Evolutionary conservation across 225 moss, liverwort and hornwort genomes (phyloP), one percentile per base, ranked within the genome.

Genomic region (Takakia lepidozioides): DNA sequence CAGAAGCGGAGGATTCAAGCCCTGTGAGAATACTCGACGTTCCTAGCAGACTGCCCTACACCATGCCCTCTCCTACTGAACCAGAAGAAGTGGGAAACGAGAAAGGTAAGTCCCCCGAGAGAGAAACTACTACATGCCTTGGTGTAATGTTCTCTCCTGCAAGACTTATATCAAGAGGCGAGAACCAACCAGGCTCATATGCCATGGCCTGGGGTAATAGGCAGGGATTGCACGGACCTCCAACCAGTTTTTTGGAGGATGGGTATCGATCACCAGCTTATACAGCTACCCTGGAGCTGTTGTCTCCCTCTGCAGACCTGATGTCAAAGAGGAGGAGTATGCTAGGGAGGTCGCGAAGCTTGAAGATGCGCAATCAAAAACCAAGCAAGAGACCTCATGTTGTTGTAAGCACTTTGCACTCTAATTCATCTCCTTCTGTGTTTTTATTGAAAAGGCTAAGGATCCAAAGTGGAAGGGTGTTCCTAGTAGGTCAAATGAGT

Each of bases 231-330:
- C 55, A 45, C 44, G 54, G 60, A 25, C 20, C 64, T 57, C 65
- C 42, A 10, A 70, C 54, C 10, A 55, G 27, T 2, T 53, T 24
- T 1, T 5, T 53, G 7, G 79, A 79, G 54, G 79, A 79, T 32
- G 79, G 79, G 2, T 67, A 24, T 47, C 66, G 74, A 4, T 70
- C 70, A 27, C 79, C 79, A 2, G 79, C 79, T n/a, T 79, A 79
- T 22, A 74, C 79, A 3, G 79, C 79, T 2, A 79, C 79, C 1
- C 24, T 79, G 60, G 74, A 79, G 60, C 43, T 79, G 27, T n/a
- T 79, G 64, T 74, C 74, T 10, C 79, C 79, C 14, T 74, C 79
- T 0, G 57, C 70, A 5, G 79, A 79, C 60, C 66, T 67, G 0
- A 54, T 61, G 3, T 22, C 74, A 41, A 79, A 64, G 45, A 73